A percentile compares a stretch with the other conserved stretches of the same genome.
phyloP scores from a whole-genome alignment of 768 basidiomycete species.

The Kondoa subrosea region DNA sequence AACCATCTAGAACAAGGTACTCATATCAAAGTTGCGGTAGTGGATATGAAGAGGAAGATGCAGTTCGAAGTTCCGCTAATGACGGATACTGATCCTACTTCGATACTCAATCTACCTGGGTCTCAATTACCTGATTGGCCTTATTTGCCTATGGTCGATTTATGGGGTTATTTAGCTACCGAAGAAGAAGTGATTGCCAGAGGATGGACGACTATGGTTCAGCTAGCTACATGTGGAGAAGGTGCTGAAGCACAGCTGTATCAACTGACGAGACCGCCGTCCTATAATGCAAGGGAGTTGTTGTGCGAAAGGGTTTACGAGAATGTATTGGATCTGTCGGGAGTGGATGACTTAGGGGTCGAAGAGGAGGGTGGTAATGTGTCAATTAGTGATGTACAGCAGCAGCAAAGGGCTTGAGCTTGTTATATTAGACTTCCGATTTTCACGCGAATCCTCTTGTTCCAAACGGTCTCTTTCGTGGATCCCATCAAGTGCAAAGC shows the following conservation, averaged over 20 bases:
- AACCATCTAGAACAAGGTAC: conserved; percentile 74
- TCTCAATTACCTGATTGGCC: conserved; percentile 41
- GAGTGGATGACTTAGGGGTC: conserved; percentile 5
- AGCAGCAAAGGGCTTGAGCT: neutral
- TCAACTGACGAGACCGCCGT: conserved; percentile 8
- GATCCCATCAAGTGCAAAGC: too few relatives aligned
- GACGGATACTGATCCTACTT: conserved; percentile 29
- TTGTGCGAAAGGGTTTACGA: conserved; percentile 17
- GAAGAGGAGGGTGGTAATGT: neutral
- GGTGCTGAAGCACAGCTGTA: conserved; percentile 11
- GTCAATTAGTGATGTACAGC: conserved; percentile 4
- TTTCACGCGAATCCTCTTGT: too few relatives aligned
- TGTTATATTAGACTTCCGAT: too few relatives aligned
- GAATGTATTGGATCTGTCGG: neutral
- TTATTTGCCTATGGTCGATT: conserved; percentile 51
- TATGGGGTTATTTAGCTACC: conserved; percentile 41
- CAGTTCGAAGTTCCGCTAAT: conserved; percentile 58
- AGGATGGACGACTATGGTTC: conserved; percentile 15
- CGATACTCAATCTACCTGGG: conserved; percentile 47
- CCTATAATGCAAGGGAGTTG: conserved; percentile 26
- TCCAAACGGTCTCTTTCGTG: too few relatives aligned
- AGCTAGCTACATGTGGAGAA: conserved; percentile 13
- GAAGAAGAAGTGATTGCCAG: conserved; percentile 32
- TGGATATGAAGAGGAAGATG: conserved; percentile 41
- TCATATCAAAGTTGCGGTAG: conserved; percentile 50